Percentiles rank a stretch among this genome's conserved stretches.
Evolutionary conservation across 2,329 filamentous ascomycete species (phyloP).

Genomic region (Penicillium psychrosexuale): DNA sequence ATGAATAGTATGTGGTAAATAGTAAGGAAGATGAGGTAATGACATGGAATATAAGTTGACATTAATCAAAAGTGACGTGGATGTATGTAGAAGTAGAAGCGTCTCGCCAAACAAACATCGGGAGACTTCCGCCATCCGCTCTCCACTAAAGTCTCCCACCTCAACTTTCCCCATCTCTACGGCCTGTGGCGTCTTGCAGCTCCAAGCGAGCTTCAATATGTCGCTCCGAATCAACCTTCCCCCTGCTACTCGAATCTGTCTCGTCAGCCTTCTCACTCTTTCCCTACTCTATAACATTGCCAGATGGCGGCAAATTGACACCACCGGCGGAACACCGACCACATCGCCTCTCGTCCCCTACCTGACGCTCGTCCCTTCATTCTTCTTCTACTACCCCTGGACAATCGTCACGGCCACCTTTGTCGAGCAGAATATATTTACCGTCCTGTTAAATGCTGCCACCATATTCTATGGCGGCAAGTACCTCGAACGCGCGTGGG

Average conservation of each 20-base stretch:
- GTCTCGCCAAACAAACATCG: background rate
- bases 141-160: constrained; percentile 3
- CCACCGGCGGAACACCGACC: constrained; percentile 44
- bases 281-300: constrained; percentile 73
- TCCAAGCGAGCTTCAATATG: constrained; percentile 52
- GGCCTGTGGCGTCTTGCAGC: constrained; percentile 3
- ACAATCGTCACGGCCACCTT: constrained; percentile 81
- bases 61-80: background rate
- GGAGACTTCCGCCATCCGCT: constrained; percentile 1
- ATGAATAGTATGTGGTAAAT: too few species aligned
- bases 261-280: constrained; percentile 71
- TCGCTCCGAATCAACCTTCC: constrained; percentile 85
- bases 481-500: constrained; percentile 95
- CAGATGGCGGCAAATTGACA: constrained; percentile 64
- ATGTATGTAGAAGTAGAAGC: background rate
- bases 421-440: constrained; percentile 91
- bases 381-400: constrained; percentile 88
- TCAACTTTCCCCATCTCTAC: constrained; percentile 9
- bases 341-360: constrained; percentile 71
- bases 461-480: constrained; percentile 89
- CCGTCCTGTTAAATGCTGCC: constrained; percentile 69
- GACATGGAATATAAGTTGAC: background rate
- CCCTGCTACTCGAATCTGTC: constrained; percentile 78
- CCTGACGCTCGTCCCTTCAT: constrained; percentile 78
- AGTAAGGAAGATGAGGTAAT: background rate